Evolutionary conservation across 176 grass and related monocot species (phyloP).

Genomic region (Triticum dicoccoides): DNA sequence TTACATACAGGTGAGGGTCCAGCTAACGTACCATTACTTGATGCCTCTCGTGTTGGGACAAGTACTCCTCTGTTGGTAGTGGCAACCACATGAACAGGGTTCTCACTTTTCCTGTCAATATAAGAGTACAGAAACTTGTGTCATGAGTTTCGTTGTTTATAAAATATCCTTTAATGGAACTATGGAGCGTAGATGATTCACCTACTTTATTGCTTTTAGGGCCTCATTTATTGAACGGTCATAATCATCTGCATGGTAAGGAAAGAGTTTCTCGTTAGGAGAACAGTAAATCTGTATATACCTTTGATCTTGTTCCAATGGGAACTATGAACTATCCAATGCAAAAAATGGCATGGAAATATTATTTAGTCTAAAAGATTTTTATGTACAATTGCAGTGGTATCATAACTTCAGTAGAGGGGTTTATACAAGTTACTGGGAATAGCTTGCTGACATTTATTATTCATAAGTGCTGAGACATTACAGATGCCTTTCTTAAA

Average conservation of each 20-base stretch:
- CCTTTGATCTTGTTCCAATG: constrained; percentile 5
- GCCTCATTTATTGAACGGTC: constrained; percentile 97
- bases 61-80: constrained; percentile 45
- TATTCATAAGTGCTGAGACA: constrained; percentile 20
- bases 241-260: constrained; percentile 86
- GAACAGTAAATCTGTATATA: not conserved
- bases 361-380: not conserved
- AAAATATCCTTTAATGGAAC: not conserved
- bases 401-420: not conserved
- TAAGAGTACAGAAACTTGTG: constrained; percentile 27
- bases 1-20: constrained; percentile 51
- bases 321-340: not conserved
- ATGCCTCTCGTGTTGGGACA: constrained; percentile 34
- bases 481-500: constrained; percentile 13
- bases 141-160: constrained; percentile 20
- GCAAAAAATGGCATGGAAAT: not conserved
- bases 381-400: not conserved
- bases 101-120: constrained; percentile 58
- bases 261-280: constrained; percentile 19
- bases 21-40: constrained; percentile 41
- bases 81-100: constrained; percentile 43
- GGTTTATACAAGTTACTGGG: constrained; percentile 16
- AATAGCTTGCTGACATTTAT: constrained; percentile 23
- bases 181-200: constrained; percentile 24
- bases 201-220: constrained; percentile 92